Conservation (phyloP, 192 early-diverging fungal species). For the Backusella morwellensis region DNA sequence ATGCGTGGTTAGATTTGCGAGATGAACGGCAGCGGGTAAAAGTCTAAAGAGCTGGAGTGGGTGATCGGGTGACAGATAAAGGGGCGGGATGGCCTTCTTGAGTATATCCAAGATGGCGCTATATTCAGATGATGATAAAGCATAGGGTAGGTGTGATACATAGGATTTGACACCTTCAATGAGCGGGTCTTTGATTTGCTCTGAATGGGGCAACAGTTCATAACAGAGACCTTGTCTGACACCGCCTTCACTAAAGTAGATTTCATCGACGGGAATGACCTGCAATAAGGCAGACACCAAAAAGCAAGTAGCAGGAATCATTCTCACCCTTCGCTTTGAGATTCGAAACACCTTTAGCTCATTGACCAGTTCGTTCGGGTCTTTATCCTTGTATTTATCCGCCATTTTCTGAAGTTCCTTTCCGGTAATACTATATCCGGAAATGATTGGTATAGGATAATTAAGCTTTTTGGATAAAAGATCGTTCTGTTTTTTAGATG, state of each 20-base stretch:
- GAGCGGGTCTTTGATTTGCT: slow-evolving; percentile 47
- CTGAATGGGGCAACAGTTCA: slow-evolving; percentile 31
- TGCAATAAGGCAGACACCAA: slow-evolving; percentile 46
- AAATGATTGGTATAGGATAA: slow-evolving; percentile 57
- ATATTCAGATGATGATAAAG: slow-evolving; percentile 26
- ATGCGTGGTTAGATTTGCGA: slow-evolving; percentile 46
- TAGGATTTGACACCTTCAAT: slow-evolving; percentile 41
- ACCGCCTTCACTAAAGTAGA: slow-evolving; percentile 58
- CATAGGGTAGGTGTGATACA: slow-evolving; percentile 26
- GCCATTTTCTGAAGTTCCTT: slow-evolving; percentile 37
- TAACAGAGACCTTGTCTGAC: slow-evolving; percentile 58
- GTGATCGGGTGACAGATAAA: slow-evolving; percentile 23
- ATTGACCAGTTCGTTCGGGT: slow-evolving; percentile 26
- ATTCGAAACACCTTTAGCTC: slow-evolving; percentile 47
- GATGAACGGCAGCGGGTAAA: slow-evolving; percentile 42
- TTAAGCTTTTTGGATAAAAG: not conserved
- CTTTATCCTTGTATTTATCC: slow-evolving; percentile 32
- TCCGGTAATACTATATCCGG: slow-evolving; percentile 46
- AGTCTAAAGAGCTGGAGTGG: slow-evolving; percentile 36
- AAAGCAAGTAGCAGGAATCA: slow-evolving; percentile 53
- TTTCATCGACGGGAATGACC: slow-evolving; percentile 34
- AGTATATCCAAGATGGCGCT: slow-evolving; percentile 25
- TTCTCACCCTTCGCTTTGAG: slow-evolving; percentile 50
- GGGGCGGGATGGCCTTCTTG: slow-evolving; percentile 27
- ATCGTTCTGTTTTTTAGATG: not conserved